phyloP scores from a whole-genome alignment of 2,329 filamentous ascomycete genomes.

The Catunica adiposa region DNA sequence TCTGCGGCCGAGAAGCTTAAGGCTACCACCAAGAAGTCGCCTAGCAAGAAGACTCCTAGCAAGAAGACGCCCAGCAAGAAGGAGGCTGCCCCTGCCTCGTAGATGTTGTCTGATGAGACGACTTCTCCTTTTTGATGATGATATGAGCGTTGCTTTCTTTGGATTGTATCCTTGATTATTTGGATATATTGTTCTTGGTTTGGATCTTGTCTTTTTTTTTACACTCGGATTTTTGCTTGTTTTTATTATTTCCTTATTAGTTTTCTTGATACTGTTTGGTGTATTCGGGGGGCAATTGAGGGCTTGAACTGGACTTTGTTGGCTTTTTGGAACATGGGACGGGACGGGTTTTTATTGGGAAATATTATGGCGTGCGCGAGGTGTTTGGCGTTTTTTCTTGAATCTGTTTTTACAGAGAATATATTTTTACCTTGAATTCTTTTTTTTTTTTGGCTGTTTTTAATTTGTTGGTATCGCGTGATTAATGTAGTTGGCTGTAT shows the following conservation, averaged over 20 bases:
- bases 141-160: slow-evolving; percentile 4
- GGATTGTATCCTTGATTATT: not conserved
- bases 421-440: not conserved
- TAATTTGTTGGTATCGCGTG: not conserved
- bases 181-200: not conserved
- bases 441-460: not conserved
- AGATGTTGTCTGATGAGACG: not conserved
- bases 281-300: not conserved
- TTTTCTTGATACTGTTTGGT: slow-evolving; percentile 1
- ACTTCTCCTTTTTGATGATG: slow-evolving; percentile 3
- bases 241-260: not conserved
- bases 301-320: not conserved
- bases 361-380: not conserved
- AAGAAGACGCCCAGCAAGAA: slow-evolving; percentile 30
- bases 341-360: not conserved
- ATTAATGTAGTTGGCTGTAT: not conserved
- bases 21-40: slow-evolving; percentile 29
- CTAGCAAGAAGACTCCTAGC: slow-evolving; percentile 28
- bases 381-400: not conserved
- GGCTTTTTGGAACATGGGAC: not conserved
- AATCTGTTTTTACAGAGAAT: not conserved
- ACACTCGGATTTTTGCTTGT: not conserved
- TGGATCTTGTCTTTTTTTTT: not conserved
- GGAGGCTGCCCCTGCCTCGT: slow-evolving; percentile 9
- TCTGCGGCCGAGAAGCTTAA: slow-evolving; percentile 17